Evolutionary conservation across 495 filamentous ascomycete species (phyloP).

Genomic region (Neurospora sp.): DNA sequence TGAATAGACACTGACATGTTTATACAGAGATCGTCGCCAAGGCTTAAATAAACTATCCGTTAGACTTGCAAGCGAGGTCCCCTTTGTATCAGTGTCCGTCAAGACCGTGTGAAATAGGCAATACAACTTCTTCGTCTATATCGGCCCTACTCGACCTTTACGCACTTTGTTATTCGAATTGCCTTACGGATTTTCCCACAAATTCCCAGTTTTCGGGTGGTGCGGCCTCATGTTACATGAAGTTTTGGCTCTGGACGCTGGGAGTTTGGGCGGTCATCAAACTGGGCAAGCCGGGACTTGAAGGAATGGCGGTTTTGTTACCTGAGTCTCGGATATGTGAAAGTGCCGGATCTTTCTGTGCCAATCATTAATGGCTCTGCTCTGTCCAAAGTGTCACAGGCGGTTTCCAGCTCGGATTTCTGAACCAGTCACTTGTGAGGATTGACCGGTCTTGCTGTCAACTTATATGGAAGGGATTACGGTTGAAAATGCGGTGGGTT

Average conservation of each 20-base stretch:
- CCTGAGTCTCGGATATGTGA: background rate
- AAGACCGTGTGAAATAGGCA: constrained; percentile 37
- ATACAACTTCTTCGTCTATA: constrained; percentile 18
- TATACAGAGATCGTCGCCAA: constrained; percentile 43
- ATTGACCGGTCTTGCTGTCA: background rate
- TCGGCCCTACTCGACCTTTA: background rate
- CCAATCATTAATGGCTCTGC: background rate
- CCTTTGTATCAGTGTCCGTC: constrained; percentile 38
- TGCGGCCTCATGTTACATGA: background rate
- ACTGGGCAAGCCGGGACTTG: background rate
- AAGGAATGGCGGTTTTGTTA: background rate
- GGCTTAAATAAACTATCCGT: constrained; percentile 30
- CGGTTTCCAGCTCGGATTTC: background rate
- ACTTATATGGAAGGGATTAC: background rate
- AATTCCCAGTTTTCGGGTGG: background rate
- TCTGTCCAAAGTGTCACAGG: background rate
- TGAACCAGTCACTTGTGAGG: background rate
- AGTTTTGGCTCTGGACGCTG: background rate
- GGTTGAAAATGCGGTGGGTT: background rate
- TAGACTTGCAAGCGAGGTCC: constrained; percentile 34
- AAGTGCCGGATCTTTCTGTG: background rate
- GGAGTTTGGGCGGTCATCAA: background rate
- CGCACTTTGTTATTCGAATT: background rate
- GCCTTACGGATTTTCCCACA: background rate
- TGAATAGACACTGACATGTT: constrained; percentile 13